Evolutionary conservation across 2,329 filamentous ascomycete genomes (phyloP).

Genomic region (Epichloe coenophiala): DNA sequence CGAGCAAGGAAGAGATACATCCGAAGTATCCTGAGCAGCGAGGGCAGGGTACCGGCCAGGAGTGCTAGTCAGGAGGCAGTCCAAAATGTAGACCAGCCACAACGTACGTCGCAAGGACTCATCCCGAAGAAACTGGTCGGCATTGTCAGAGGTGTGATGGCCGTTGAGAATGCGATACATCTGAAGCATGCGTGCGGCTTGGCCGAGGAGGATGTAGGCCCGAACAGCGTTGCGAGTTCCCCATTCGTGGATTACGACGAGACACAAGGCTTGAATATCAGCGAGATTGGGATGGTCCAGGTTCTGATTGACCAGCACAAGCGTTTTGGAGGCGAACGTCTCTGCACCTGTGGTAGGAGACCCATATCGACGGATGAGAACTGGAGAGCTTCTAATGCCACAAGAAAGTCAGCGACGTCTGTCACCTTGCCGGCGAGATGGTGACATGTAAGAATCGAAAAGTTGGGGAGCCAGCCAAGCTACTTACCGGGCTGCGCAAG

Average conservation of each 20-base stretch:
- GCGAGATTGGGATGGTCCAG: slow-evolving; percentile 45
- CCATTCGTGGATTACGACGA: slow-evolving; percentile 51
- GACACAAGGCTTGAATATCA: slow-evolving; percentile 47
- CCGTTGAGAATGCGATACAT: slow-evolving; percentile 48
- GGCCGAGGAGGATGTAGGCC: slow-evolving; percentile 49
- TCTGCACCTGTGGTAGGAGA: slow-evolving; percentile 42
- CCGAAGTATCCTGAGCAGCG: slow-evolving; percentile 38
- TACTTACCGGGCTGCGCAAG: slow-evolving; percentile 43
- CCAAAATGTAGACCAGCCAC: slow-evolving; percentile 50
- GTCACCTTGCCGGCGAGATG: neutral
- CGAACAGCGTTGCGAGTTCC: slow-evolving; percentile 47
- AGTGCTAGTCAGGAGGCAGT: slow-evolving; percentile 48
- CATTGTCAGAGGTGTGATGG: slow-evolving; percentile 34
- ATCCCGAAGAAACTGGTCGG: slow-evolving; percentile 47
- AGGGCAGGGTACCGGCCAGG: slow-evolving; percentile 45
- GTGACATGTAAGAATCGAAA: neutral
- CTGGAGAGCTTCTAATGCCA: slow-evolving; percentile 35
- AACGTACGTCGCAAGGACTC: slow-evolving; percentile 48
- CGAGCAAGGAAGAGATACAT: slow-evolving; percentile 43
- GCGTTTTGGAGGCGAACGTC: slow-evolving; percentile 45
- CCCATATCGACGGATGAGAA: slow-evolving; percentile 44
- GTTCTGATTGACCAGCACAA: slow-evolving; percentile 42
- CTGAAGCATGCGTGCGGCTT: slow-evolving; percentile 50
- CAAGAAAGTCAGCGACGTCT: neutral
- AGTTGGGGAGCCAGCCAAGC: neutral